Conservation (phyloP, 768 basidiomycete genomes). For the Botryobasidium botryosum region DNA sequence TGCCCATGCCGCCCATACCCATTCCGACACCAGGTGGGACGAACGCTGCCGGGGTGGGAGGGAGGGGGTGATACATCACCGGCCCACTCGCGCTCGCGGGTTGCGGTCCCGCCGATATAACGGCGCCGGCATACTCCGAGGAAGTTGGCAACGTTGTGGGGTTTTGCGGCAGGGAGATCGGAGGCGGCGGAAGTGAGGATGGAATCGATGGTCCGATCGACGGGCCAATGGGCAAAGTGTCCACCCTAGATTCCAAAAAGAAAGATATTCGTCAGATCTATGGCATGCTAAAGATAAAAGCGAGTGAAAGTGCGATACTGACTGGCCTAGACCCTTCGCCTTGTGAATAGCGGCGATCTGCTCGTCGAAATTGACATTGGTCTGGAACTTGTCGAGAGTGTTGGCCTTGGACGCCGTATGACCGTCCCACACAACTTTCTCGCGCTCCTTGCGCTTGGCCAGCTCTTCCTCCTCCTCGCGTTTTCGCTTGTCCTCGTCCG, state of each 20-base stretch:
- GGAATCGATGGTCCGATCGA: slow-evolving; percentile 66
- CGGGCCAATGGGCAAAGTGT: slow-evolving; percentile 13
- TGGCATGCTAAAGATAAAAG: slow-evolving; percentile 6
- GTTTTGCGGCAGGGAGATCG: slow-evolving; percentile 52
- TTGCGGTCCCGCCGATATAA: slow-evolving; percentile 81
- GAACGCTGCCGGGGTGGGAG: slow-evolving; percentile 27
- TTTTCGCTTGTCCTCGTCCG: slow-evolving; percentile 78
- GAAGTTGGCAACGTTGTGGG: slow-evolving; percentile 20
- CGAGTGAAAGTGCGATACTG: slow-evolving; percentile 24
- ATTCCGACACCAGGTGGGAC: slow-evolving; percentile 27
- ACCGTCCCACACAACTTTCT: slow-evolving; percentile 97
- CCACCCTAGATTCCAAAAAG: slow-evolving; percentile 5
- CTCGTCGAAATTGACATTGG: slow-evolving; percentile 87
- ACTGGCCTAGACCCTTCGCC: slow-evolving; percentile 80
- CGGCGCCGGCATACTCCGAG: slow-evolving; percentile 55
- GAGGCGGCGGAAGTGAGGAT: slow-evolving; percentile 40
- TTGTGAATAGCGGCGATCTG: slow-evolving; percentile 96
- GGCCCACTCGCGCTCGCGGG: slow-evolving; percentile 35
- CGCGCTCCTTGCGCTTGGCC: slow-evolving; percentile 67
- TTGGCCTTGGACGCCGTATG: slow-evolving; percentile 87
- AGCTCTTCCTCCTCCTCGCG: slow-evolving; percentile 76
- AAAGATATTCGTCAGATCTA: background rate
- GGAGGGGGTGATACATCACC: slow-evolving; percentile 28
- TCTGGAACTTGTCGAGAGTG: slow-evolving; percentile 86
- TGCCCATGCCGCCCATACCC: too few species aligned